phyloP scores from a whole-genome alignment of 2,329 filamentous ascomycete species.

The Diplodia mutila region DNA sequence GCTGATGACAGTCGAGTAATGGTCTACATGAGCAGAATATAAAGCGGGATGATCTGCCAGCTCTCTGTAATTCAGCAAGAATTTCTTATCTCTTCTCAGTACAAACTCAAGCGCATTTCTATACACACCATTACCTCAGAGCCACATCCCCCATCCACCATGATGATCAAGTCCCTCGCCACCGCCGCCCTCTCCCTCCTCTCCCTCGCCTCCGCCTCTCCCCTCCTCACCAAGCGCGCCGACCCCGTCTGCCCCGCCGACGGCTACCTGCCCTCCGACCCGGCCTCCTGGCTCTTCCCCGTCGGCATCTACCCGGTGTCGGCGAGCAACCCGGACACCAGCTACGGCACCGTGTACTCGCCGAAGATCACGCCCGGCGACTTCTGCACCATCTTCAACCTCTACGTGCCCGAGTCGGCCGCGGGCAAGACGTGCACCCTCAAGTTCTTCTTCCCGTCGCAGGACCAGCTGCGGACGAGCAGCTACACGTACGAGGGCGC shows the following conservation, averaged over 20 bases:
- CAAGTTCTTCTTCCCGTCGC: constrained; percentile 28
- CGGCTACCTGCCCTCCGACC: constrained; percentile 27
- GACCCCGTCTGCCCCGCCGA: constrained; percentile 27
- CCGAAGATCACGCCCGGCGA: constrained; percentile 30
- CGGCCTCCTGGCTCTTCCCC: constrained; percentile 26
- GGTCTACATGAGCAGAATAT: background rate
- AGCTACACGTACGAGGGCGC: constrained; percentile 27
- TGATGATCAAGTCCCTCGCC: constrained; percentile 42
- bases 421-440: constrained; percentile 31
- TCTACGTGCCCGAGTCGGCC: constrained; percentile 28
- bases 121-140: background rate
- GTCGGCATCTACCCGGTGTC: constrained; percentile 28
- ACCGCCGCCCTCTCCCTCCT: constrained; percentile 34
- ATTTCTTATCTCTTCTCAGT: background rate
- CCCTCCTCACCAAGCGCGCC: constrained; percentile 18
- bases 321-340: constrained; percentile 28
- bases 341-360: constrained; percentile 27
- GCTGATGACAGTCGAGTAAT: background rate
- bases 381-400: constrained; percentile 31
- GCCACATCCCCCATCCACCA: constrained; percentile 11
- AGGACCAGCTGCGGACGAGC: constrained; percentile 28
- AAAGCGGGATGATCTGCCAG: background rate
- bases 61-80: background rate
- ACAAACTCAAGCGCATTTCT: background rate
- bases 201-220: constrained; percentile 23